Evolutionary conservation across 2,329 filamentous ascomycete species (phyloP), one percentile per base, ranked within the genome.

Genomic region (Pseudocercospora cruenta): DNA sequence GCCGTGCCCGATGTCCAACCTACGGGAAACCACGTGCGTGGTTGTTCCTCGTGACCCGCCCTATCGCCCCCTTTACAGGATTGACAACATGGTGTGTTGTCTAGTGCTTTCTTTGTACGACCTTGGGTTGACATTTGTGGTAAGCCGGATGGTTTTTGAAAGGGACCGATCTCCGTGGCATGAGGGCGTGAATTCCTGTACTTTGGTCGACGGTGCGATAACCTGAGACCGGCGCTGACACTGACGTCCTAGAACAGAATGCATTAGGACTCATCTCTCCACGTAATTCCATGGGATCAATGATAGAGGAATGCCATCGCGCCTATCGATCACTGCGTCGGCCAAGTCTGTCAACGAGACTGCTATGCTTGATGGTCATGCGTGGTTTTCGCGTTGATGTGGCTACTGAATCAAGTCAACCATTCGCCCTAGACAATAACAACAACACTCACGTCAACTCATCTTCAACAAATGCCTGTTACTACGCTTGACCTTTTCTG

Each of bases 21-120:
- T 51, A 51, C 47, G 14, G 16, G 39, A 51, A 51, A 51, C 47
- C 47, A 51, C 47, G 47, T 51, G 47, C 47, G 47, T 51, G 47
- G 47, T 51, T 51, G 47, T 51, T 51, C 19, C 47, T 51, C 47
- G 47, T 51, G 47, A 51, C 47, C 21, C 22, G 19, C 9, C 10
- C 47, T 21, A 51, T 16, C 47, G 47, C 47, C 47, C 19, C 14
- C 47, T 51, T 51, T 22, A 21, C 47, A 22, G 47, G 47, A 21
- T 51, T 21, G 8, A 26, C 47, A 16, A 24, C 47, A 51, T 51
- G 47, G 19, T 26, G 19, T 26, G 7, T 51, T 24, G 21, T 51
- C 47, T 51, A 51, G 21, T 26, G 19, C 19, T 12, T 51, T 3
- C 22, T 51, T 9, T 51, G 19, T 51, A 10, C 14, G 19, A 21